Conservation (phyloP, 176 grass and related monocot genomes). For the Musa beccarii region DNA sequence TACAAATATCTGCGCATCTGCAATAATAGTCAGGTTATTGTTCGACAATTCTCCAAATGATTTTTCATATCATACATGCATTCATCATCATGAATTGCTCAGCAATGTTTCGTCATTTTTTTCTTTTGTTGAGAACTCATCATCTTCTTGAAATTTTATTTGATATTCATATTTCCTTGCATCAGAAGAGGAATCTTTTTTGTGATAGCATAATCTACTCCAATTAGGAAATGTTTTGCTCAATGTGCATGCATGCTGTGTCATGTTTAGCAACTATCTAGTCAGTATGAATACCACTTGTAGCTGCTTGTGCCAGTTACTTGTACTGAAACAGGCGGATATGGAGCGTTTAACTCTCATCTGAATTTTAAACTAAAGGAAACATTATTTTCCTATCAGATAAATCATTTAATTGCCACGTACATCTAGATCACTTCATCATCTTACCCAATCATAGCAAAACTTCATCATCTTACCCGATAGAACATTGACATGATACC, state of each 20-base stretch:
- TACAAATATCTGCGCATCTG: constrained; percentile 58
- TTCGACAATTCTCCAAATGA: neutral
- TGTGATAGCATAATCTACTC: neutral
- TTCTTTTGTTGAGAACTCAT: no score
- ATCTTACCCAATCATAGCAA: no score
- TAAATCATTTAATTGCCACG: no score
- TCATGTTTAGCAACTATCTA: neutral
- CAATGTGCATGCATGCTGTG: neutral
- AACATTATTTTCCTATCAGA: no score
- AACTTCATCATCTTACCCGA: no score
- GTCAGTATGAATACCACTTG: neutral
- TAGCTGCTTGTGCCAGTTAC: no score
- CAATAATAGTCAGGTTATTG: constrained; percentile 56
- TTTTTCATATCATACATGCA: neutral
- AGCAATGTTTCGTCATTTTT: no score
- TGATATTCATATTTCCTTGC: neutral
- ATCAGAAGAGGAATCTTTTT: neutral
- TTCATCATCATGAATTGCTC: neutral
- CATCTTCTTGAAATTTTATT: no score
- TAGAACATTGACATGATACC: neutral
- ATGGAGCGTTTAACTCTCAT: no score
- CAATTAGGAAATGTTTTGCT: neutral
- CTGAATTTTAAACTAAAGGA: no score
- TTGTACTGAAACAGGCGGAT: no score
- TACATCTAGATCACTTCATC: no score